Conservation (phyloP, 192 early-diverging fungal species). For the Lobosporangium transversale region DNA sequence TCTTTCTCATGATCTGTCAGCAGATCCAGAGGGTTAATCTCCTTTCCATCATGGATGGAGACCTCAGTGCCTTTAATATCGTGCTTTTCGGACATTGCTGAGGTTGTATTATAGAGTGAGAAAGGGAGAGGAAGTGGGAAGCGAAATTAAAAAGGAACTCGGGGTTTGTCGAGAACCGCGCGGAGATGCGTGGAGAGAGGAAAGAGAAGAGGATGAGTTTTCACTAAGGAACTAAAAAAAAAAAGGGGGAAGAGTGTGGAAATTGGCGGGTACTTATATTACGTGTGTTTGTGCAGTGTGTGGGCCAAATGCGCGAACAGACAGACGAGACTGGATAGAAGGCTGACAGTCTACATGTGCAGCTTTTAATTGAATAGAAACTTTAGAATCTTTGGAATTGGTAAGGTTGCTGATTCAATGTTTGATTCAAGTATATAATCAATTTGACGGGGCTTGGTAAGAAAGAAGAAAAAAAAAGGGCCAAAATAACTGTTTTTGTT, state of each 20-base stretch:
- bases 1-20: slow-evolving; percentile 49
- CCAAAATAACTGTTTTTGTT: too few species aligned
- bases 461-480: too few species aligned
- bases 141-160: too few species aligned
- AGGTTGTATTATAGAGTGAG: neutral
- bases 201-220: slow-evolving; percentile 22
- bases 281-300: too few species aligned
- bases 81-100: slow-evolving; percentile 26
- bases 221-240: slow-evolving; percentile 34
- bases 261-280: slow-evolving; percentile 3
- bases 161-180: neutral
- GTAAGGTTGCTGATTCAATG: too few species aligned
- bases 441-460: too few species aligned
- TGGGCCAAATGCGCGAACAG: too few species aligned
- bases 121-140: neutral
- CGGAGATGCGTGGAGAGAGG: neutral
- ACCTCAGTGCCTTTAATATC: slow-evolving; percentile 26
- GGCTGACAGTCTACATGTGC: too few species aligned
- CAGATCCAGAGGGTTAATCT: slow-evolving; percentile 15
- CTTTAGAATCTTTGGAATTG: too few species aligned
- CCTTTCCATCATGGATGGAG: slow-evolving; percentile 6
- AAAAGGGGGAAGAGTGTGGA: slow-evolving; percentile 16
- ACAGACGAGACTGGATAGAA: too few species aligned
- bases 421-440: too few species aligned
- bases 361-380: too few species aligned